phyloP scores from a whole-genome alignment of 495 filamentous ascomycete species.

The Penicillium samsonianum region DNA sequence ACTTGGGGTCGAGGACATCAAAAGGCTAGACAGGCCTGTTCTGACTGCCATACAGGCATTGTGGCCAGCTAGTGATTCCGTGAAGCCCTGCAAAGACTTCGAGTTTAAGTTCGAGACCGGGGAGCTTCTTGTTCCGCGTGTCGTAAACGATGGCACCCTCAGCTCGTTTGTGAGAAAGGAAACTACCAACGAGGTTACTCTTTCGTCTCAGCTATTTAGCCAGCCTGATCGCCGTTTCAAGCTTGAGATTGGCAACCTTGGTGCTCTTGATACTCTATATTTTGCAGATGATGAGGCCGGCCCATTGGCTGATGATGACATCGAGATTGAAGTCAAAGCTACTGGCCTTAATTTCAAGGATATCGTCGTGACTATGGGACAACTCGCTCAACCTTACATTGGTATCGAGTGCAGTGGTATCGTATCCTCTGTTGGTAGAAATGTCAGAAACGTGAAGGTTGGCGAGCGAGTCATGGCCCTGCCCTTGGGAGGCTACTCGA shows the following conservation, averaged over 20 bases:
- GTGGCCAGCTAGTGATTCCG: conserved; percentile 20
- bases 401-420: conserved; percentile 43
- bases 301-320: conserved; percentile 37
- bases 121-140: conserved; percentile 48
- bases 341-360: conserved; percentile 55
- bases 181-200: conserved; percentile 41
- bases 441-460: conserved; percentile 42
- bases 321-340: conserved; percentile 55
- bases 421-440: conserved; percentile 49
- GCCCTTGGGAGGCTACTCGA: conserved; percentile 41
- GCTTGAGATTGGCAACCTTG: conserved; percentile 31
- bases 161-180: no score
- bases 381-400: conserved; percentile 52
- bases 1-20: conserved; percentile 38
- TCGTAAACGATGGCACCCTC: conserved; percentile 54
- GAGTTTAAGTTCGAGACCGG: conserved; percentile 28
- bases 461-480: conserved; percentile 57
- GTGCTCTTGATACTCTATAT: conserved; percentile 54
- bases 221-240: conserved; percentile 32
- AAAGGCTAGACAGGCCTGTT: conserved; percentile 40
- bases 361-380: conserved; percentile 55
- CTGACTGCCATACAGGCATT: conserved; percentile 29
- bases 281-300: conserved; percentile 47
- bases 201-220: conserved; percentile 30
- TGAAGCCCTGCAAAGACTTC: conserved; percentile 23